These are phyloP conservation scores for Sugiyamaella qingdaonensis DNA, from an alignment of 805 yeast genomes.

Conservation along the genomic window DNA sequence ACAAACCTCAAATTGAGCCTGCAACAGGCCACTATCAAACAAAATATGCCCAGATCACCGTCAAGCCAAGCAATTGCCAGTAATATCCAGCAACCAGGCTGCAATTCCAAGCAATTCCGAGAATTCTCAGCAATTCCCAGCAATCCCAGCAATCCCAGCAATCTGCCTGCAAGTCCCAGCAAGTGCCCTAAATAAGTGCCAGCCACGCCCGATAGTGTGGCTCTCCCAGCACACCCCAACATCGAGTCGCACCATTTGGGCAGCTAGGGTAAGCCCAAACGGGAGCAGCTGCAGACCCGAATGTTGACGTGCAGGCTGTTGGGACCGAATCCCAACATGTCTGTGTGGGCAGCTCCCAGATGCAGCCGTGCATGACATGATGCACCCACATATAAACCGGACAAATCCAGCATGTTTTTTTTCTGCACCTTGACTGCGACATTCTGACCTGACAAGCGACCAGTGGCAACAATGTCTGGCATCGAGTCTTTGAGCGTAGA, in stretches of 20 bases:
- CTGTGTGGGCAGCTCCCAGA: not conserved
- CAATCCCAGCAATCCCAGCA: not conserved
- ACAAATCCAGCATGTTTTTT: not conserved
- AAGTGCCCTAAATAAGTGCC: not conserved
- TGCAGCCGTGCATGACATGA: not conserved
- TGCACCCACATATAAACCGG: not conserved
- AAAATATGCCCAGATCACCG: not conserved
- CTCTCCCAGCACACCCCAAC: not conserved
- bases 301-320: not conserved
- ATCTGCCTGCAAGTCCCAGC: not conserved
- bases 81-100: too few relatives aligned
- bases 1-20: not conserved
- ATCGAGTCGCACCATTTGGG: not conserved
- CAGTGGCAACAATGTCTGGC: conserved; percentile 11
- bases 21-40: not conserved
- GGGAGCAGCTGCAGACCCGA: too few relatives aligned
- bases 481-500: conserved; percentile 29
- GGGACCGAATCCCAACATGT: conserved; percentile 1
- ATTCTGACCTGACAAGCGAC: not conserved
- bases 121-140: not conserved
- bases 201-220: not conserved
- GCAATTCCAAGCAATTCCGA: not conserved
- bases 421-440: not conserved
- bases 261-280: too few relatives aligned
- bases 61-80: too few relatives aligned